Evolutionary conservation across 1,284 basidiomycete genomes (phyloP).

Genomic region (Cerioporus squamosus): DNA sequence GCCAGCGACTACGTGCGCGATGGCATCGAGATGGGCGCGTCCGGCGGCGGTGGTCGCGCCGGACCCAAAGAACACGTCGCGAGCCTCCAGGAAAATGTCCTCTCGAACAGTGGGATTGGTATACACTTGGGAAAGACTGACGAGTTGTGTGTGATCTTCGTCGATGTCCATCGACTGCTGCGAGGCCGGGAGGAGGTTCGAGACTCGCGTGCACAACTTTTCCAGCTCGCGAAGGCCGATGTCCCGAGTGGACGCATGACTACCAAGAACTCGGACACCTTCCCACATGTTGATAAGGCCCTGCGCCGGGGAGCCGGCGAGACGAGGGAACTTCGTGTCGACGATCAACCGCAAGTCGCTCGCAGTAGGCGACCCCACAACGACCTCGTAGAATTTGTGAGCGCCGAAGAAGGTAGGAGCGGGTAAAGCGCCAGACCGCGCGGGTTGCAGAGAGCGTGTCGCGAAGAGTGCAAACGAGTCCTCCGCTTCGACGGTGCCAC

Average conservation of each 20-base stretch:
- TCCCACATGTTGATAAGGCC: constrained; percentile 71
- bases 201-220: constrained; percentile 84
- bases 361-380: constrained; percentile 60
- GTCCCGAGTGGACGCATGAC: constrained; percentile 55
- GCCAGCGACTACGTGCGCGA: constrained; percentile 60
- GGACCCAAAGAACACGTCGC: constrained; percentile 91
- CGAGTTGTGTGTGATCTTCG: constrained; percentile 30
- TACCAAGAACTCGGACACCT: constrained; percentile 50
- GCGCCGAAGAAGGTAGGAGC: constrained; percentile 77
- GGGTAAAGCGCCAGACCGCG: constrained; percentile 49
- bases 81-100: constrained; percentile 88
- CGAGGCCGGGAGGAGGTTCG: constrained; percentile 59
- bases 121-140: constrained; percentile 50
- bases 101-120: constrained; percentile 85
- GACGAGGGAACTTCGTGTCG: constrained; percentile 62
- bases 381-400: constrained; percentile 81
- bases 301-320: constrained; percentile 53
- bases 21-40: constrained; percentile 50
- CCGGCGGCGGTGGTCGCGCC: constrained; percentile 59
- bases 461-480: constrained; percentile 83
- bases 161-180: constrained; percentile 51
- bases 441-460: constrained; percentile 66
- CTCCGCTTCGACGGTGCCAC: constrained; percentile 70
- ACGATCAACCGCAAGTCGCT: constrained; percentile 77
- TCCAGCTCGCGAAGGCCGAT: constrained; percentile 88